phyloP scores from a whole-genome alignment of 2,329 filamentous ascomycete genomes.

The Albophoma yamanashiensis region DNA sequence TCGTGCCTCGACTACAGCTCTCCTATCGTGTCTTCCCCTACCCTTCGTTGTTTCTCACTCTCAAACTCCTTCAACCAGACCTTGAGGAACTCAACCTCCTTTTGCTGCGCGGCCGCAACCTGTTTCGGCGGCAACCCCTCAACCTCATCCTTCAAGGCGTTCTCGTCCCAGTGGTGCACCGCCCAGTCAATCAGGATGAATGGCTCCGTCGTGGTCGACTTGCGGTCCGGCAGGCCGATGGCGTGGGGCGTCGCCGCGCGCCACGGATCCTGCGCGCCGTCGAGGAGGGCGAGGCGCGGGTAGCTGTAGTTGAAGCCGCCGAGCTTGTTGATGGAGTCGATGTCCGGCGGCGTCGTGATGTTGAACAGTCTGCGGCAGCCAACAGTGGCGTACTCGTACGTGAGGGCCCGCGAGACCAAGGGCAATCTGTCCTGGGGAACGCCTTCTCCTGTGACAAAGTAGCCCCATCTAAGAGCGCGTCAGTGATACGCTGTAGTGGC shows the following conservation, averaged over 20 bases:
- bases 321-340: slow-evolving; percentile 62
- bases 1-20: background rate
- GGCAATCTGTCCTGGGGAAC: slow-evolving; percentile 54
- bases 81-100: slow-evolving; percentile 51
- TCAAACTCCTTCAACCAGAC: slow-evolving; percentile 53
- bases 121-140: slow-evolving; percentile 44
- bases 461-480: slow-evolving; percentile 55
- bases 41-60: background rate
- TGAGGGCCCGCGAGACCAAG: slow-evolving; percentile 60
- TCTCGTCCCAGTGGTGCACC: slow-evolving; percentile 76
- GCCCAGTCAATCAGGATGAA: slow-evolving; percentile 63
- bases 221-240: slow-evolving; percentile 43
- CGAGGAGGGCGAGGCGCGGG: slow-evolving; percentile 63
- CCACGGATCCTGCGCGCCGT: slow-evolving; percentile 75
- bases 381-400: slow-evolving; percentile 49
- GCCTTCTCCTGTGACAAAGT: slow-evolving; percentile 61
- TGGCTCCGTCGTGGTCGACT: slow-evolving; percentile 54
- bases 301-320: slow-evolving; percentile 66
- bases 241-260: slow-evolving; percentile 62
- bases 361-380: slow-evolving; percentile 61
- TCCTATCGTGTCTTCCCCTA: background rate
- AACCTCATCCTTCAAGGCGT: slow-evolving; percentile 41
- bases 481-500: background rate
- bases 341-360: slow-evolving; percentile 51
- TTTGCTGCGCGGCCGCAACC: slow-evolving; percentile 46